Evolutionary conservation across 768 basidiomycete species (phyloP), one percentile per base, ranked within the genome.

Genomic region (Ramaria sp.): DNA sequence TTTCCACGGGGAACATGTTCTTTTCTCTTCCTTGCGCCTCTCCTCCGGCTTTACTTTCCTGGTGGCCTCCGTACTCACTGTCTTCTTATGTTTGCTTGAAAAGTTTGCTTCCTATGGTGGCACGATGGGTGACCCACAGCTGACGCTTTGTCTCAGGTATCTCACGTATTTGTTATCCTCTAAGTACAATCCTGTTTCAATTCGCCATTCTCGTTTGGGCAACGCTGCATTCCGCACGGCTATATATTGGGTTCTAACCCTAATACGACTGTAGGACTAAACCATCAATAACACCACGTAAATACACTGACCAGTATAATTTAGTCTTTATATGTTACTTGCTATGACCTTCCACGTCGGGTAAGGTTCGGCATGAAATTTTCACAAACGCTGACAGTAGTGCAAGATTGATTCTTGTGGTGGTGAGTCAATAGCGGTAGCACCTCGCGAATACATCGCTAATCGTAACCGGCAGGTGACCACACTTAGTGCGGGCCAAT

Each of bases 281-380:
- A 27, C 27, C 27, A 5, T 27, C 27, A n/a, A 27, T 27, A 27
- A 2, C 27, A 27, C 2, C 27, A 27, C 27, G 27, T 27, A 27
- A 27, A 27, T 27, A 27, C 27, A 2, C 27, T 27, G 27, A 27
- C 27, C 27, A 27, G 5, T 27, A 2, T 38, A 45, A 46, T 55
- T 7, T 30, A 87, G 85, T 55, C 68, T 78, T 59, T 88, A 87
- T 63, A 87, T 88, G 84, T 74, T 88, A 15, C 71, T 83, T 52
- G 77, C 81, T 24, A 87, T 87, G 84, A 80, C 84, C 20, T 79
- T 83, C 60, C 78, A 86, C 54, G 56, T 80, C n/a, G 78, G 82
- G 86, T 86, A 64, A 67, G 84, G 74, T 17, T 27, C 13, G 9
- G 22, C 31, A 19, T 37, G 15, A 13, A 27, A 27, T 2, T 27